Conservation (phyloP, 805 yeast genomes). For the Cyberlindnera mississippiensis region DNA sequence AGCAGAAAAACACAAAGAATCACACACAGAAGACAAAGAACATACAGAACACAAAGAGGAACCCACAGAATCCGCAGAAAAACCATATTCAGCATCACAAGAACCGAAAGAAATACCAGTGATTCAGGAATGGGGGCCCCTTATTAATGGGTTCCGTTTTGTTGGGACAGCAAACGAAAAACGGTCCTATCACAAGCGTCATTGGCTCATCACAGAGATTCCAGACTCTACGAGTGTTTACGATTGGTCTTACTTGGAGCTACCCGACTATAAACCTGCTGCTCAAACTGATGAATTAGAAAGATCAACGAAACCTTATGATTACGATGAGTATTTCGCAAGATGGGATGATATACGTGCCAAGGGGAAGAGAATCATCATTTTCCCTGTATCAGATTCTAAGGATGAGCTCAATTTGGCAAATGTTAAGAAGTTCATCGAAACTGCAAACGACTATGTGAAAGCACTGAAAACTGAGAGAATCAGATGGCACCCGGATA, state of each 20-base stretch:
- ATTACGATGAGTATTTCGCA: constrained; percentile 23
- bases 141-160: constrained; percentile 27
- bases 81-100: no score
- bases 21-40: no score
- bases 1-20: no score
- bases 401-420: constrained; percentile 24
- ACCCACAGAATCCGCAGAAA: no score
- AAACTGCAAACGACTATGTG: constrained; percentile 7
- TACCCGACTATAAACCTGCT: constrained; percentile 14
- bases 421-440: constrained; percentile 18
- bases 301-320: not conserved
- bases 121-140: constrained; percentile 27
- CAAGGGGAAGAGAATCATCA: constrained; percentile 18
- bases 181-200: constrained; percentile 13
- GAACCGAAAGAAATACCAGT: not conserved
- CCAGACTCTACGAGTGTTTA: constrained; percentile 2
- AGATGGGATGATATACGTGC: constrained; percentile 27
- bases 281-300: not conserved
- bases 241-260: constrained; percentile 22
- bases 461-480: constrained; percentile 43
- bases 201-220: constrained; percentile 6
- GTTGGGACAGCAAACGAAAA: constrained; percentile 4
- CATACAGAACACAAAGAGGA: no score
- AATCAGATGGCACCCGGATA: constrained; percentile 70
- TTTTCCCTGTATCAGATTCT: constrained; percentile 31